A percentile compares a stretch with the other conserved stretches of the same genome.
Conservation (phyloP, 495 filamentous ascomycete genomes). For the Geopyxis carbonaria region DNA sequence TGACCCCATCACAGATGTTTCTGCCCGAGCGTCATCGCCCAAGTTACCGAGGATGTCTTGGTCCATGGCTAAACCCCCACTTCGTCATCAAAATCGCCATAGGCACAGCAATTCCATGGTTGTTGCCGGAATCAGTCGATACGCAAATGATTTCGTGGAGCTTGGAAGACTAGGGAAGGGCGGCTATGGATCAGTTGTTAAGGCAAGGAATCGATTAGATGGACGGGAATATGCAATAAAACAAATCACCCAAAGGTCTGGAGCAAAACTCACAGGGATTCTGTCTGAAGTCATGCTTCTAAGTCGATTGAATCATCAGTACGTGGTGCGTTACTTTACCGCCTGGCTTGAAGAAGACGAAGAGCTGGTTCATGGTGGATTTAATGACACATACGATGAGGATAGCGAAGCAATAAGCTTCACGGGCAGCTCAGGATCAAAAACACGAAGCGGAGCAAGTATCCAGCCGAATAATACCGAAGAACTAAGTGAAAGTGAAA, state of each 20-base stretch:
- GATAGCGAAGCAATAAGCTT: constrained; percentile 1
- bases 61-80: constrained; percentile 8
- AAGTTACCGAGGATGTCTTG: constrained; percentile 11
- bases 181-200: constrained; percentile 94
- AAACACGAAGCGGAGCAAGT: not conserved
- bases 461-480: constrained; percentile 10
- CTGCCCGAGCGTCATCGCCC: constrained; percentile 16
- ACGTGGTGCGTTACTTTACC: constrained; percentile 88
- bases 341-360: constrained; percentile 69
- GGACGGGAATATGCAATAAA: constrained; percentile 89
- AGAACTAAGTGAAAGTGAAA: constrained; percentile 18
- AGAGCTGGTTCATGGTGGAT: constrained; percentile 8
- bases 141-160: constrained; percentile 76
- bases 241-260: constrained; percentile 73
- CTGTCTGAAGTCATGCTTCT: constrained; percentile 82
- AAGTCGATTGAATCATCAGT: constrained; percentile 82
- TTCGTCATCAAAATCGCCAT: constrained; percentile 25
- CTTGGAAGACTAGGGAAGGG: constrained; percentile 77
- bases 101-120: constrained; percentile 40
- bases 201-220: constrained; percentile 84
- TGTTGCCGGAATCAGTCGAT: constrained; percentile 32
- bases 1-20: constrained; percentile 30
- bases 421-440: constrained; percentile 2
- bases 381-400: constrained; percentile 9
- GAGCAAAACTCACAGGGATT: constrained; percentile 63